Conservation (phyloP, 352 stramenopile genomes). For the Pythium angustatum region DNA sequence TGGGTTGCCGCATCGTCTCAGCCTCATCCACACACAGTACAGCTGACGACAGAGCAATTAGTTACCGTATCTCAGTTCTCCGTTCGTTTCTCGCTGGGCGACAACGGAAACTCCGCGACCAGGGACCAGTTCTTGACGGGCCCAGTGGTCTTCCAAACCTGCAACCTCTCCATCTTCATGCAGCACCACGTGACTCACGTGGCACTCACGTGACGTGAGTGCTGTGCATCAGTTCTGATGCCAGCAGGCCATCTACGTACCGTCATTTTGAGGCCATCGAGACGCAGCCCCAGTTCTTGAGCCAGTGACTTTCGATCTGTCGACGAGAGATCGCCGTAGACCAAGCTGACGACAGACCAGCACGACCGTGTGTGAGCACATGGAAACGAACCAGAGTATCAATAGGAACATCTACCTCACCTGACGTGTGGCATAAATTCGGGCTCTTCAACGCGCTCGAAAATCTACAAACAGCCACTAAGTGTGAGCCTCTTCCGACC, state of each 20-base stretch:
- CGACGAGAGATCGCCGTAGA: constrained; percentile 52
- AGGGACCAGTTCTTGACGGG: constrained; percentile 45
- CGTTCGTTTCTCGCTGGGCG: constrained; percentile 2
- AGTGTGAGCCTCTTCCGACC: background rate
- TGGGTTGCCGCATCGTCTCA: constrained; percentile 16
- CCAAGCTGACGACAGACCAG: too few relatives aligned
- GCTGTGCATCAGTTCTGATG: too few relatives aligned
- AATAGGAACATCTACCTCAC: constrained; percentile 25
- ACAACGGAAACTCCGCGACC: constrained; percentile 34
- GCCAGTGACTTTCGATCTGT: constrained; percentile 35
- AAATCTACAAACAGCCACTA: constrained; percentile 35
- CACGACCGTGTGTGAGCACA: background rate
- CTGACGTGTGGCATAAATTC: constrained; percentile 68
- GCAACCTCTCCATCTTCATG: constrained; percentile 35
- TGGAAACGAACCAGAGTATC: background rate
- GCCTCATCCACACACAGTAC: background rate
- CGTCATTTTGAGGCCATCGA: constrained; percentile 37
- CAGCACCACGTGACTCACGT: too few relatives aligned
- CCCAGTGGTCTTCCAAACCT: constrained; percentile 55
- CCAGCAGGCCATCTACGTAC: too few relatives aligned
- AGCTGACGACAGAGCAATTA: constrained; percentile 5
- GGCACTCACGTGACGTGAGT: too few relatives aligned
- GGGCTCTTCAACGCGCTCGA: constrained; percentile 36
- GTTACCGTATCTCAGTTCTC: constrained; percentile 8
- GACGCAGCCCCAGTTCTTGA: constrained; percentile 39